Conservation (phyloP, 495 filamentous ascomycete species). For the Bryoglossum gracile region DNA sequence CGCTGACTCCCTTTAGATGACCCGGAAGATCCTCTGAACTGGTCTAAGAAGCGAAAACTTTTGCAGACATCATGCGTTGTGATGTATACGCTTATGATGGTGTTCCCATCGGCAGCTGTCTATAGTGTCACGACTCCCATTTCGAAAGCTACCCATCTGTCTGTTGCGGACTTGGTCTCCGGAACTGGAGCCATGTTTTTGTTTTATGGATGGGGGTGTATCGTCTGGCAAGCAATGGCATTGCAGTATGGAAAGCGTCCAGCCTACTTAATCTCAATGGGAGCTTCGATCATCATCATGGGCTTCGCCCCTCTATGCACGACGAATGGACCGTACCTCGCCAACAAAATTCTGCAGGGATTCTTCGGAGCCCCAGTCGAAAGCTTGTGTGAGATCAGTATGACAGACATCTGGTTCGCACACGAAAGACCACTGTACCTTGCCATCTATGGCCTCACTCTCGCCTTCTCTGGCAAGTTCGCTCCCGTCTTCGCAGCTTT, state of each 20-base stretch:
- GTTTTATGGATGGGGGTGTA: conserved; percentile 53
- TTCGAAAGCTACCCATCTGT: conserved; percentile 46
- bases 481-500: conserved; percentile 40
- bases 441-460: conserved; percentile 54
- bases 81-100: conserved; percentile 53
- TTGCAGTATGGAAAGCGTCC: conserved; percentile 59
- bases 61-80: conserved; percentile 43
- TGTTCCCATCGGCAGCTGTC: conserved; percentile 52
- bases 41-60: conserved; percentile 47
- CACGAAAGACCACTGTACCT: conserved; percentile 63
- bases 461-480: conserved; percentile 55
- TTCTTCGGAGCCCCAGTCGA: conserved; percentile 63
- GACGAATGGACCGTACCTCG: conserved; percentile 46
- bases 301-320: conserved; percentile 1
- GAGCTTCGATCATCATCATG: conserved; percentile 34
- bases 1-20: conserved; percentile 35
- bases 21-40: conserved; percentile 55
- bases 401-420: conserved; percentile 61
- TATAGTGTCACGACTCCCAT: conserved; percentile 56
- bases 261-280: conserved; percentile 49
- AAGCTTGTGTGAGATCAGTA: conserved; percentile 52
- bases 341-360: conserved; percentile 49
- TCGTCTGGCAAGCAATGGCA: conserved; percentile 64
- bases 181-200: conserved; percentile 60
- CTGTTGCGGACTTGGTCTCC: conserved; percentile 42